These are phyloP conservation scores for Hortaea sp. DNA, from an alignment of 2,329 filamentous ascomycete species.

Conservation along the genomic window DNA sequence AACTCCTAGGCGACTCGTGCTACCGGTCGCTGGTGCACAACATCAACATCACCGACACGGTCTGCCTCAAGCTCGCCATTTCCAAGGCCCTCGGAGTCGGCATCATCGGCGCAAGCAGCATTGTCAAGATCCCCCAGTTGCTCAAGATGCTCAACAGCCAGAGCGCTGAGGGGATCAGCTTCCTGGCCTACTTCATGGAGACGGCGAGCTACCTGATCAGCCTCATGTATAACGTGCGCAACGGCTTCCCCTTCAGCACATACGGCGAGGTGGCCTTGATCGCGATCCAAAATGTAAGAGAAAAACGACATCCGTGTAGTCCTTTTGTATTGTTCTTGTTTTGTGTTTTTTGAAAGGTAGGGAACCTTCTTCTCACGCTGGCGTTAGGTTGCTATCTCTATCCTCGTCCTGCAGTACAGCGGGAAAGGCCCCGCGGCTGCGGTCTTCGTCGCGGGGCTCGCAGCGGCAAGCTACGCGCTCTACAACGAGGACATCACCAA, in stretches of 20 bases:
- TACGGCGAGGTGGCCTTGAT: constrained; percentile 94
- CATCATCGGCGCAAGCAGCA: constrained; percentile 79
- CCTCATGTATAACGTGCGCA: constrained; percentile 84
- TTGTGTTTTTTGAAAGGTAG: too few relatives aligned
- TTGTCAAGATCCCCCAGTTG: constrained; percentile 96
- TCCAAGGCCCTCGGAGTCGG: constrained; percentile 88
- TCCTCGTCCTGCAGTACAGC: constrained; percentile 76
- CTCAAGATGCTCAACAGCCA: constrained; percentile 76
- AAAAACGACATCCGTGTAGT: too few relatives aligned
- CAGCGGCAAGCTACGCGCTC: constrained; percentile 57
- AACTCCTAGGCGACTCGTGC: constrained; percentile 73
- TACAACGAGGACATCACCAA: constrained; percentile 58
- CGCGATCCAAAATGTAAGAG: constrained; percentile 38
- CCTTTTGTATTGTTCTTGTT: too few relatives aligned
- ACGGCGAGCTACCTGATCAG: constrained; percentile 79
- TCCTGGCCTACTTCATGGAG: constrained; percentile 87
- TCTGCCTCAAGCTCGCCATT: constrained; percentile 79
- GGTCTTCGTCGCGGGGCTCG: constrained; percentile 67
- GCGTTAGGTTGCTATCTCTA: constrained; percentile 65
- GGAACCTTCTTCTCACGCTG: too few relatives aligned
- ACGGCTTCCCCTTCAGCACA: constrained; percentile 89
- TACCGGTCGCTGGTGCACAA: constrained; percentile 80
- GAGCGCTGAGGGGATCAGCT: constrained; percentile 75
- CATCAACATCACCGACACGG: constrained; percentile 64
- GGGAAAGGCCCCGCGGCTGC: constrained; percentile 59